Evolutionary conservation across 1,284 basidiomycete species (phyloP).

Genomic region (Phenoliferia sp.): DNA sequence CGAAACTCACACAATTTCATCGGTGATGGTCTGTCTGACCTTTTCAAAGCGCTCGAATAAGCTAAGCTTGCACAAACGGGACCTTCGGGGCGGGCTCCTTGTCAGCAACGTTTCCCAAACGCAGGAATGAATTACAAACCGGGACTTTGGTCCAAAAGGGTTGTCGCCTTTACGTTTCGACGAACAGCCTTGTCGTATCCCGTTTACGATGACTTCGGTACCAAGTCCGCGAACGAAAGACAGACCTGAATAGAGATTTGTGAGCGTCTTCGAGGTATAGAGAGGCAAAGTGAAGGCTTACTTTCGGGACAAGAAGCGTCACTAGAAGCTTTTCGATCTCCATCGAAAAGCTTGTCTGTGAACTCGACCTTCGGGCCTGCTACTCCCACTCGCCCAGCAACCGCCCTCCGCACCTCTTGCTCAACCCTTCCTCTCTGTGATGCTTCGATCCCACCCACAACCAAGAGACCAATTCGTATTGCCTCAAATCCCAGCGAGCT

Average conservation of each 20-base stretch:
- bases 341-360: conserved; percentile 54
- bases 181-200: conserved; percentile 65
- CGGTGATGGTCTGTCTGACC: too few relatives aligned
- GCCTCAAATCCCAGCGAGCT: conserved; percentile 54
- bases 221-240: conserved; percentile 60
- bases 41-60: background rate
- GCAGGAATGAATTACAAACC: conserved; percentile 48
- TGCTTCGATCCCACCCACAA: conserved; percentile 55
- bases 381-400: conserved; percentile 41
- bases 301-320: conserved; percentile 35
- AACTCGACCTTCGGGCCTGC: conserved; percentile 48
- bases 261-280: conserved; percentile 16
- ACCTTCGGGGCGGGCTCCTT: background rate
- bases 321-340: background rate
- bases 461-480: conserved; percentile 59
- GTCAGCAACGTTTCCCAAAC: background rate
- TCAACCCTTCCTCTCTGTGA: conserved; percentile 4
- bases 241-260: conserved; percentile 53
- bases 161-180: conserved; percentile 51
- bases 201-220: conserved; percentile 65
- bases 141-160: conserved; percentile 56
- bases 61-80: background rate
- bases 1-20: background rate
- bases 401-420: conserved; percentile 52
- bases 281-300: background rate